These are phyloP conservation scores for Trichoderma orchidacearum DNA, from an alignment of 495 filamentous ascomycete genomes.

Conservation along the genomic window DNA sequence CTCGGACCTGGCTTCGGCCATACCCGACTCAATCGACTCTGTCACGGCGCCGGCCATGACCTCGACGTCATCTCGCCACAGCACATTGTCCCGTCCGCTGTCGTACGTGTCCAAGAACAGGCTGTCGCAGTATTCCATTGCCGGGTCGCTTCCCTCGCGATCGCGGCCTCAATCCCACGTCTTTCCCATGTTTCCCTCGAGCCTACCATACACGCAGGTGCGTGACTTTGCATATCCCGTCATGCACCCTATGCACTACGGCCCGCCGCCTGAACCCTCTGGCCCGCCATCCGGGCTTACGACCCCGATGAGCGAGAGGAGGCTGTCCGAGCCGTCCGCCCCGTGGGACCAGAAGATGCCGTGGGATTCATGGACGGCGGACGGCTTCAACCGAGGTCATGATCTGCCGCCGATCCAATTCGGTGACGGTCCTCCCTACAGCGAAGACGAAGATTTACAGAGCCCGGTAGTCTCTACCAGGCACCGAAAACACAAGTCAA, in stretches of 20 bases:
- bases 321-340: conserved; percentile 68
- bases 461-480: conserved; percentile 70
- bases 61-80: conserved; percentile 38
- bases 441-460: conserved; percentile 90
- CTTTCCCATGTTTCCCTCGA: conserved; percentile 76
- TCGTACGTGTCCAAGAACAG: conserved; percentile 61
- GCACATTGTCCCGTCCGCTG: conserved; percentile 48
- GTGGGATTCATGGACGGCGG: conserved; percentile 36
- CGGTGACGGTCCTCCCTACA: conserved; percentile 88
- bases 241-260: conserved; percentile 82
- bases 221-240: conserved; percentile 90
- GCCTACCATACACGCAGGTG: conserved; percentile 75
- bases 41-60: conserved; percentile 53
- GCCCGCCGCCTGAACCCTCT: conserved; percentile 65
- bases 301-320: conserved; percentile 73
- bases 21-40: conserved; percentile 39
- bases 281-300: conserved; percentile 57
- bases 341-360: conserved; percentile 43
- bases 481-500: conserved; percentile 76
- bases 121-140: conserved; percentile 47
- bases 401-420: conserved; percentile 78
- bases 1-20: conserved; percentile 32
- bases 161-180: conserved; percentile 67
- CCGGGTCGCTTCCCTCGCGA: conserved; percentile 52
- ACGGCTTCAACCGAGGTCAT: conserved; percentile 30